Evolutionary conservation across 2,329 filamentous ascomycete genomes (phyloP).

Genomic region (Colletotrichum sp.): DNA sequence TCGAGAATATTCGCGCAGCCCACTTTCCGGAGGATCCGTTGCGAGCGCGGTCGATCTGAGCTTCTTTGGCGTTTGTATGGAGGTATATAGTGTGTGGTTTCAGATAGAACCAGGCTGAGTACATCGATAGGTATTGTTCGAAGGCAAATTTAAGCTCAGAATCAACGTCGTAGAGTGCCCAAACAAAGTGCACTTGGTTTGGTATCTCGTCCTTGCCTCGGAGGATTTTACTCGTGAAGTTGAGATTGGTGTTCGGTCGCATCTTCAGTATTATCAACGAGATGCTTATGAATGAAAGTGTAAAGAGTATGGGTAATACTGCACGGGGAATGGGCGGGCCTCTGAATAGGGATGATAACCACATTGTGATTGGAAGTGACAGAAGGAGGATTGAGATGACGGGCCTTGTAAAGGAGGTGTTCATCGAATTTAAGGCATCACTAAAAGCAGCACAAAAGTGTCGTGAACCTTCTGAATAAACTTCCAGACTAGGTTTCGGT

Average conservation of each 20-base stretch:
- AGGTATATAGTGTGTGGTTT: background rate
- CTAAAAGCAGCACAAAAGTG: background rate
- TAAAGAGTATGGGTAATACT: background rate
- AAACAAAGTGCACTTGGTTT: background rate
- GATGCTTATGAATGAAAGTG: background rate
- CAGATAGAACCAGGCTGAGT: background rate
- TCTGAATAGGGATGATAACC: background rate
- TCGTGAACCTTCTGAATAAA: background rate
- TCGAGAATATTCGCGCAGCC: background rate
- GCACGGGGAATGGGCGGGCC: background rate
- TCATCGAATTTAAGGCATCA: background rate
- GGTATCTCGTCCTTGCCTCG: background rate
- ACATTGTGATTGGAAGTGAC: background rate
- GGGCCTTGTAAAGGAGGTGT: background rate
- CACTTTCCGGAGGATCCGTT: background rate
- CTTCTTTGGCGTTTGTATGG: background rate
- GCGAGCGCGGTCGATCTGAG: background rate
- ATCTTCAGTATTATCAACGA: background rate
- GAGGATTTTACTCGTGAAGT: background rate
- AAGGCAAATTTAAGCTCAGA: background rate
- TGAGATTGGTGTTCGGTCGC: background rate
- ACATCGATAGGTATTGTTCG: background rate
- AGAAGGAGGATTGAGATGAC: background rate
- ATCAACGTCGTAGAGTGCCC: background rate
- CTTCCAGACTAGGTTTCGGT: background rate